A percentile compares a stretch with the other conserved stretches of the same genome.
These are phyloP conservation scores for Cercospora sp. DNA, from an alignment of 2,329 filamentous ascomycete genomes.

Conservation along the genomic window DNA sequence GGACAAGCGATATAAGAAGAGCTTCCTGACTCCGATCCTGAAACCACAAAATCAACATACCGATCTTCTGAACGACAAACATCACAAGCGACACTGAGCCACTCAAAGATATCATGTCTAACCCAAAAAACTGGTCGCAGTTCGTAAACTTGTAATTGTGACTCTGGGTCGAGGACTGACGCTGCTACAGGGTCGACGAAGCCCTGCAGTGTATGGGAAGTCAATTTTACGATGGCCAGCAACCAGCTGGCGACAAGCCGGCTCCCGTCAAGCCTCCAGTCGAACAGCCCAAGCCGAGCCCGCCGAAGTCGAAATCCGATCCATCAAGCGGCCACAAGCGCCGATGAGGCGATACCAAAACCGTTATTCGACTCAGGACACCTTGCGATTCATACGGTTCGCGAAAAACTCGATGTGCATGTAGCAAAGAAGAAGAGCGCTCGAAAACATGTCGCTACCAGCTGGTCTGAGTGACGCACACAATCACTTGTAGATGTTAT, in stretches of 20 bases:
- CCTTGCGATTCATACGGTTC: background rate
- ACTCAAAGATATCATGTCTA: background rate
- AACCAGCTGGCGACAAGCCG: background rate
- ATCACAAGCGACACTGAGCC: background rate
- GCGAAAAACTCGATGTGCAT: background rate
- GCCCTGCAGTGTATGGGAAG: background rate
- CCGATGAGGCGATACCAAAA: background rate
- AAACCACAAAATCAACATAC: background rate
- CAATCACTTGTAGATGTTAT: background rate
- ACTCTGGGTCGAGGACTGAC: too few relatives aligned
- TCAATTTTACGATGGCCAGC: background rate
- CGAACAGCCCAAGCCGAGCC: background rate
- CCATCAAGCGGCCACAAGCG: background rate
- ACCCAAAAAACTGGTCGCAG: too few relatives aligned
- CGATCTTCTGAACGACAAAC: background rate
- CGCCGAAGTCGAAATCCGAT: background rate
- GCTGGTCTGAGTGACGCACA: background rate
- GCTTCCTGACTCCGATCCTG: background rate
- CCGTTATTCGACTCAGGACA: background rate
- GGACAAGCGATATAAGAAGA: background rate
- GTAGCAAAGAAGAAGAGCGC: background rate
- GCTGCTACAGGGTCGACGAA: too few relatives aligned
- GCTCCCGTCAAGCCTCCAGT: background rate
- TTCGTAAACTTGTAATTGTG: too few relatives aligned
- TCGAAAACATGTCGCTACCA: background rate